Base-by-base conservation (phyloP, 2,329 filamentous ascomycete species). In the Pseudocercospora eumusae region DNA sequence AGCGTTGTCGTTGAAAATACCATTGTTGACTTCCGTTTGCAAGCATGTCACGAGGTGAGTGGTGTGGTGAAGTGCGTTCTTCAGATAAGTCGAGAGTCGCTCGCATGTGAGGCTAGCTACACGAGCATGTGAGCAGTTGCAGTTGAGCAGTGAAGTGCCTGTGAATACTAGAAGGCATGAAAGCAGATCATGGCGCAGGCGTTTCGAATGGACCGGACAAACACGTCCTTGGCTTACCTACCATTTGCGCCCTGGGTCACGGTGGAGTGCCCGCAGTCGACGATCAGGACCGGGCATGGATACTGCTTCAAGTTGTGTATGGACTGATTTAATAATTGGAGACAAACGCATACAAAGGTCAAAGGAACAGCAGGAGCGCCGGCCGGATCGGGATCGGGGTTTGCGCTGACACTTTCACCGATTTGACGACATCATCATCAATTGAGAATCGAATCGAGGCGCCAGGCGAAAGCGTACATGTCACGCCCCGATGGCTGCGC, bases 1-100 rank as follows among this genome's bases (percentile, higher is more conserved):
- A 84, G 73, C n/a, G 81, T 83, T 11, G 81, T 77, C n/a, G 82
- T 76, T 25, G 80, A 73, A 71, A 86, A 86, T 53, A 75, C 68
- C 83, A 85, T 85, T 44, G 59, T 75, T 61, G 20, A 20, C 13
- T 9, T 10, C n/a, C 36, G 50, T 20, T 36, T 36, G 15, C 50
- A n/a, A 54, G 50, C 50, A 54, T 54, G 28, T 54, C 50, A 31
- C 10, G 27, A 15, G 50, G 50, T 36, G 27, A 23, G 25, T 11
- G 28, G 18, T 7, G 49, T 20, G 31, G 33, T 54, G 31, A 18
- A 23, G n/a, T 10, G 23, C 15, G 25, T 54, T 18, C 18, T 36
- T 20, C 13, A 54, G 27, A 11, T 36, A 25, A 54, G 27, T 31
- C 10, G 33, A 36, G 33, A 36, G 13, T 36, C 23, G 47, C 21